Evolutionary conservation across 2,329 filamentous ascomycete genomes (phyloP).

Genomic region (Microdochium paspali): DNA sequence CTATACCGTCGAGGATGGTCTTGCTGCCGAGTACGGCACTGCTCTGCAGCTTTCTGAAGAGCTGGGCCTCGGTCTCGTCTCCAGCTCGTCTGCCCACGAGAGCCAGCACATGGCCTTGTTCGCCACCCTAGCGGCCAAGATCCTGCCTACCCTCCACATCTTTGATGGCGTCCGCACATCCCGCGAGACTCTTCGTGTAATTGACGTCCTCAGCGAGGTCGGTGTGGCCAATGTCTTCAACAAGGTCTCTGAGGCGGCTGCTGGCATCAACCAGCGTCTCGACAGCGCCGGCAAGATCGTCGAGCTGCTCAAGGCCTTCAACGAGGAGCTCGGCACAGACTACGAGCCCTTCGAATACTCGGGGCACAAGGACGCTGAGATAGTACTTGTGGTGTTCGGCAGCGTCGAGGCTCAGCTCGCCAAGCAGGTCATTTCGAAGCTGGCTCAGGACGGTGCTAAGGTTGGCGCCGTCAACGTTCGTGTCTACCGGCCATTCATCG

Average conservation of each 20-base stretch:
- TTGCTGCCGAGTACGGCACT: slow-evolving; percentile 81
- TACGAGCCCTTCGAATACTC: slow-evolving; percentile 93
- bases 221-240: slow-evolving; percentile 62
- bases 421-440: slow-evolving; percentile 65
- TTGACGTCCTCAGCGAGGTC: slow-evolving; percentile 68
- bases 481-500: slow-evolving; percentile 88
- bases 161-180: slow-evolving; percentile 82
- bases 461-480: slow-evolving; percentile 87
- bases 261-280: slow-evolving; percentile 56
- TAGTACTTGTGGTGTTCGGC: slow-evolving; percentile 85
- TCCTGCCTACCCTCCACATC: slow-evolving; percentile 77
- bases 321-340: slow-evolving; percentile 84
- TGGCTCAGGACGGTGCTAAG: slow-evolving; percentile 64
- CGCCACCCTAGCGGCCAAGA: slow-evolving; percentile 67
- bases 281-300: slow-evolving; percentile 63
- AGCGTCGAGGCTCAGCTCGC: slow-evolving; percentile 83
- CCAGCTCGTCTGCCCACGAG: slow-evolving; percentile 81
- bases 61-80: slow-evolving; percentile 75
- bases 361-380: slow-evolving; percentile 70
- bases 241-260: slow-evolving; percentile 50
- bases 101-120: slow-evolving; percentile 93
- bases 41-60: slow-evolving; percentile 80
- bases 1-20: slow-evolving; percentile 58
- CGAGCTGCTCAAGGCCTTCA: slow-evolving; percentile 65
- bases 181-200: slow-evolving; percentile 71